These are phyloP conservation scores for Aspergillus oerlinghausenensis DNA, from an alignment of 2,329 filamentous ascomycete genomes.

Conservation along the genomic window DNA sequence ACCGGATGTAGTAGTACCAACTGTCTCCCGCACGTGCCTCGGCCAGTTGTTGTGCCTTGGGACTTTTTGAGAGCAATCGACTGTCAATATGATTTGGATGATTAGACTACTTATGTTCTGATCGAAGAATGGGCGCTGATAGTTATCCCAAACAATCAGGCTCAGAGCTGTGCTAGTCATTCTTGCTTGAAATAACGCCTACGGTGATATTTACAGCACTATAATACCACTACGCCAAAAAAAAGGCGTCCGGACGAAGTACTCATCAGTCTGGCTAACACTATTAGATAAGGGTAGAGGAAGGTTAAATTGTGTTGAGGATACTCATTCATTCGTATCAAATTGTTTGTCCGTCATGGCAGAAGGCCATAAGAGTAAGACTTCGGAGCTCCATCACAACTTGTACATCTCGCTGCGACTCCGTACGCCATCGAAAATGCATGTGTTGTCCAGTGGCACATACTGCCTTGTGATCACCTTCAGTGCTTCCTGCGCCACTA, in stretches of 20 bases:
- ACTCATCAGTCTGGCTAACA: too few species aligned
- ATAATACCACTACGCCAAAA: too few species aligned
- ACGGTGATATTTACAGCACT: not conserved
- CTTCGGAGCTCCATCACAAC: slow-evolving; percentile 27
- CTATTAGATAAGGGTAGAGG: not conserved
- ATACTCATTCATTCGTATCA: not conserved
- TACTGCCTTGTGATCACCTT: slow-evolving; percentile 69
- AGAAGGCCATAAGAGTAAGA: not conserved
- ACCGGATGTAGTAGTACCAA: not conserved
- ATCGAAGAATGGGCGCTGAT: not conserved
- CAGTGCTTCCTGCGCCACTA: slow-evolving; percentile 95
- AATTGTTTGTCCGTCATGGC: not conserved
- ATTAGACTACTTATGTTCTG: not conserved
- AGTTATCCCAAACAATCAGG: not conserved
- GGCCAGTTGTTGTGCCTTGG: not conserved
- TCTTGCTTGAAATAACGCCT: not conserved
- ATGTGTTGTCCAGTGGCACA: slow-evolving; percentile 60
- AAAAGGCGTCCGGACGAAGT: too few species aligned
- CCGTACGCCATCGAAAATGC: slow-evolving; percentile 58
- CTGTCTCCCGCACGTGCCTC: not conserved
- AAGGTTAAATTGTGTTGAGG: not conserved
- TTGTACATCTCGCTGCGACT: slow-evolving; percentile 53
- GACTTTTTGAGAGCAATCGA: not conserved
- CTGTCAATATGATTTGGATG: not conserved
- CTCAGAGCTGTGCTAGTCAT: not conserved